A percentile compares a stretch with the other conserved stretches of the same genome.
Evolutionary conservation across 2,329 filamentous ascomycete species (phyloP).

Genomic region (Sphaerulina populicola): DNA sequence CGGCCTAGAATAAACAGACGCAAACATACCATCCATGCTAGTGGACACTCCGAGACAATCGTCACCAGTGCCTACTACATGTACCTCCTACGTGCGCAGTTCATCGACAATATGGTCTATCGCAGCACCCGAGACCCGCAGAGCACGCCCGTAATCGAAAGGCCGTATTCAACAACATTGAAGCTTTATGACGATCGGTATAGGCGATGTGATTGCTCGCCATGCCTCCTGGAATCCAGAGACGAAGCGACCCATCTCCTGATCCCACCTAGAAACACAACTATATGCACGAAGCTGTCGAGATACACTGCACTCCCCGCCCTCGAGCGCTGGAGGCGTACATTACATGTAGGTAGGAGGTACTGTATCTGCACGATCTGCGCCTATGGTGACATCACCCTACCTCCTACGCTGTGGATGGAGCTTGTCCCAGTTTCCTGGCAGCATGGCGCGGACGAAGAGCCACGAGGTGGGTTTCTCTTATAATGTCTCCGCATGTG

Average conservation of each 20-base stretch:
- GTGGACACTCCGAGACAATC: neutral
- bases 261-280: too few species aligned
- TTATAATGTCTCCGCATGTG: neutral
- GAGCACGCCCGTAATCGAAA: too few species aligned
- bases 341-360: too few species aligned
- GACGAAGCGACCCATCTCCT: too few species aligned
- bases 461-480: constrained; percentile 1
- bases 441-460: constrained; percentile 8
- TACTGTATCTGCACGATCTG: constrained; percentile 5
- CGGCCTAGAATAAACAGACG: neutral
- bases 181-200: too few species aligned
- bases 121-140: too few species aligned
- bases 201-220: too few species aligned
- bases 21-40: neutral
- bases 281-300: neutral
- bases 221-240: too few species aligned
- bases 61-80: neutral
- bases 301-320: neutral
- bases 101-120: neutral
- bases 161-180: too few species aligned
- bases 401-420: constrained; percentile 6
- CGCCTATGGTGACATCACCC: constrained; percentile 4
- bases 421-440: constrained; percentile 10
- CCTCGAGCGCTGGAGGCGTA: neutral
- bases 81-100: neutral